Conservation (phyloP, 1,139 yeast genomes). For the Geotrichum macrosporum region DNA sequence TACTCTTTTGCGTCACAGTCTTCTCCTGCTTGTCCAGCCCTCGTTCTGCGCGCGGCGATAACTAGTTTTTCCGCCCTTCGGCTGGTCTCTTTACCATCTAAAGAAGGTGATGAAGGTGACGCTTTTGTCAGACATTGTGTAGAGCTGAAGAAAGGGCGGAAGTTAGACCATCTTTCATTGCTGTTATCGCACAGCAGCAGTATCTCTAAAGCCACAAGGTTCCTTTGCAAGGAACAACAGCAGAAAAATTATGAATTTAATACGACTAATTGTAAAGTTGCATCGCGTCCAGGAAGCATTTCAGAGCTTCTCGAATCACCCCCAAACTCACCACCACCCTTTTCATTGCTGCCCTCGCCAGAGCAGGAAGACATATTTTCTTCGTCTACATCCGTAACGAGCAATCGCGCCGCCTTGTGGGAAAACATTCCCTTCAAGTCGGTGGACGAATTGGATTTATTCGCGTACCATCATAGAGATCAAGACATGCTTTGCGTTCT, state of each 20-base stretch:
- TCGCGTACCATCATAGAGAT: conserved; percentile 6
- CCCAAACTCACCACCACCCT: neutral
- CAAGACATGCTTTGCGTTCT: conserved; percentile 1
- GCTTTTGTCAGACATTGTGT: conserved; percentile 3
- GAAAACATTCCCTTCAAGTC: conserved; percentile 1
- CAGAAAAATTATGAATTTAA: too few species aligned
- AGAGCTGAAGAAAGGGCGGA: neutral
- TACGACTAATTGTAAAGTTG: too few species aligned
- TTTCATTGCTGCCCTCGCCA: too few species aligned
- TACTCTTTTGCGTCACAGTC: conserved; percentile 12
- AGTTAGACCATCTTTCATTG: neutral
- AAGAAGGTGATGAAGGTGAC: too few species aligned
- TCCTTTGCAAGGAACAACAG: too few species aligned
- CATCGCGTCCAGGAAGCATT: neutral
- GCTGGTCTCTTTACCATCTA: conserved; percentile 8
- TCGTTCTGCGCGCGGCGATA: conserved; percentile 3
- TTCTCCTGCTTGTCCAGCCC: conserved; percentile 6
- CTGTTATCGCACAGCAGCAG: neutral
- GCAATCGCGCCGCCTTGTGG: conserved; percentile 2
- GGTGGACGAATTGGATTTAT: conserved; percentile 15
- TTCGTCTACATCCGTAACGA: neutral
- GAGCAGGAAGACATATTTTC: too few species aligned
- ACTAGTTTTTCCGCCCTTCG: conserved; percentile 1
- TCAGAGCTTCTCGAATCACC: neutral
- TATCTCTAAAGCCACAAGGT: too few species aligned